Evolutionary conservation across 2,329 filamentous ascomycete genomes (phyloP), one percentile per base, ranked within the genome.

Genomic region (Fusarium duplospermum): DNA sequence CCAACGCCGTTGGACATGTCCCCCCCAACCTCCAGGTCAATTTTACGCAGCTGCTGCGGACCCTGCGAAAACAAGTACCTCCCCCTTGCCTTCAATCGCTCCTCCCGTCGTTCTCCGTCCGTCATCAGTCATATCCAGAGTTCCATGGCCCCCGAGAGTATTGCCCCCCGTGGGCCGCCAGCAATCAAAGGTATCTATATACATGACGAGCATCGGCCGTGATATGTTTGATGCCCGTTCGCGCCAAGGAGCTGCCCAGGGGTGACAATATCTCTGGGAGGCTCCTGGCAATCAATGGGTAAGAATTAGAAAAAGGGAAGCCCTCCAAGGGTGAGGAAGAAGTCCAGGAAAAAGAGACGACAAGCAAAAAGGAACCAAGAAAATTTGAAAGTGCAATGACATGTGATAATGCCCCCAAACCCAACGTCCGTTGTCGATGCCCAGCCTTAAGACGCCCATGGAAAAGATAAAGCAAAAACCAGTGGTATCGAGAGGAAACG

Each of bases 401-500:
- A 75, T 58, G 67, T 66, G 42, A 70, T 75, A 71, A 77, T 77
- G 73, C 70, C 70, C 70, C 52, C 71, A 62, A 76, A 70, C 58
- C 54, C 71, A 74, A 68, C 50, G 68, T 74, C 73, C 76, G 54
- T 75, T 77, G 57, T 75, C 76, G 74, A 78, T 79, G 75, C 71
- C 73, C 73, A 70, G 62, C 76, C 72, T 59, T 62, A 62, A 47
- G 72, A 76, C 78, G 77, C 77, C 79, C 62, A 75, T 75, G 64
- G 64, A 76, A 73, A 71, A 76, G 42, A 74, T 50, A 75, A 74
- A 74, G 65, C 58, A 71, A 76, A 77, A 81, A 80, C 81, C 82
- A 79, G 77, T 85, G 83, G 83, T 85, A 85, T 85, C 83, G 81
- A 84, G 82, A 82, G 76, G 78, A 83, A 83, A 85, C 82, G 82